phyloP scores from a whole-genome alignment of 495 filamentous ascomycete species.

The Podospora anserina region DNA sequence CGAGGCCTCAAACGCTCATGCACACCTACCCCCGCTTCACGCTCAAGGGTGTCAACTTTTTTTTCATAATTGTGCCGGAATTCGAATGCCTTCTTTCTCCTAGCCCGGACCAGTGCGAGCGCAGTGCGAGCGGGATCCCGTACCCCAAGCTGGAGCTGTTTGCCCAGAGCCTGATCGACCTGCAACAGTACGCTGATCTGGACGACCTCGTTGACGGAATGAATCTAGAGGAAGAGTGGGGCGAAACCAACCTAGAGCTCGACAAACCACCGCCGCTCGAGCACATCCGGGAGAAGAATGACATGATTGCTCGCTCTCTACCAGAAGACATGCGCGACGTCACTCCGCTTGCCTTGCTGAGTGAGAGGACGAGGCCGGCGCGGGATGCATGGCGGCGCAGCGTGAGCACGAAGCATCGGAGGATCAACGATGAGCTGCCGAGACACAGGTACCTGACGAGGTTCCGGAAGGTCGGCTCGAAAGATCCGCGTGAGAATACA shows the following conservation, averaged over 20 bases:
- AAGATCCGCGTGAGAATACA: neutral
- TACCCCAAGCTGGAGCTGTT: conserved; percentile 9
- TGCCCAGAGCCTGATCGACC: conserved; percentile 14
- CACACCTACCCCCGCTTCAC: conserved; percentile 9
- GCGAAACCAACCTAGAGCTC: conserved; percentile 6
- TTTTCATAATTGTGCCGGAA: conserved; percentile 8
- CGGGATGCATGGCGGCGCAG: neutral
- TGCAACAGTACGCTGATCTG: conserved; percentile 10
- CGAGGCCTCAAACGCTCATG: conserved; percentile 1
- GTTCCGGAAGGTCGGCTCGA: neutral
- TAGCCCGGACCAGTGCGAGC: conserved; percentile 7
- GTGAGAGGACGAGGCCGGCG: neutral
- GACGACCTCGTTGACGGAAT: conserved; percentile 17
- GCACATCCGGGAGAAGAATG: conserved; percentile 6
- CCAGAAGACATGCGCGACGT: neutral
- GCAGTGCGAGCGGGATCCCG: conserved; percentile 8
- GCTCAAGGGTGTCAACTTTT: neutral
- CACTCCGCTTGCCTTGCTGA: neutral
- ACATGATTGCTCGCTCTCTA: conserved; percentile 2
- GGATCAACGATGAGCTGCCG: conserved; percentile 1
- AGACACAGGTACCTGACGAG: neutral
- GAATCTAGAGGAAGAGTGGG: conserved; percentile 14
- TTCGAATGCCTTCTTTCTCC: conserved; percentile 3
- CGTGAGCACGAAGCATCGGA: neutral
- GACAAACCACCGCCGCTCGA: conserved; percentile 26